A percentile compares a stretch with the other conserved stretches of the same genome.
Conservation (phyloP, 2,329 filamentous ascomycete genomes). For the Grosmannia clavigera region DNA sequence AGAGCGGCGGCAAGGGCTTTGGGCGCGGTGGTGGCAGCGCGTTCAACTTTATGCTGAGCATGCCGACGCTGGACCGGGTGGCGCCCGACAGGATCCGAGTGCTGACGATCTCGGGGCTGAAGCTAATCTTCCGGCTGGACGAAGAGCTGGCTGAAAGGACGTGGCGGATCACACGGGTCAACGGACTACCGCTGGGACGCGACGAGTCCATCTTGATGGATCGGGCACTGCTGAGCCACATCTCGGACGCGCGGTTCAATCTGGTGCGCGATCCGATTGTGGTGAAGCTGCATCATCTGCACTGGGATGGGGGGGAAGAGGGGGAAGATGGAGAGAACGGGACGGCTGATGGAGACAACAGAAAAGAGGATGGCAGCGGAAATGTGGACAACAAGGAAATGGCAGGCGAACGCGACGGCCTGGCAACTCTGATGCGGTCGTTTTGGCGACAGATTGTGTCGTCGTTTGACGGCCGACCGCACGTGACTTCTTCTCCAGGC, state of each 20-base stretch:
- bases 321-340: slow-evolving; percentile 8
- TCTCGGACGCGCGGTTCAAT: slow-evolving; percentile 75
- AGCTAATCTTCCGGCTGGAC: slow-evolving; percentile 57
- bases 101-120: slow-evolving; percentile 43
- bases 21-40: slow-evolving; percentile 17
- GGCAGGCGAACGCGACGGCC: background rate
- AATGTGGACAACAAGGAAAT: background rate
- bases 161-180: slow-evolving; percentile 70
- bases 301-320: slow-evolving; percentile 52
- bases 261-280: slow-evolving; percentile 54
- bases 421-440: slow-evolving; percentile 33
- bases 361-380: slow-evolving; percentile 7
- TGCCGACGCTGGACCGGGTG: slow-evolving; percentile 35
- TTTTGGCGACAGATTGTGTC: slow-evolving; percentile 30
- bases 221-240: slow-evolving; percentile 60
- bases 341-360: slow-evolving; percentile 9
- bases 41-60: slow-evolving; percentile 33
- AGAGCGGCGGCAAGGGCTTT: slow-evolving; percentile 7
- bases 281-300: slow-evolving; percentile 23
- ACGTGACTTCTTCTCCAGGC: slow-evolving; percentile 8
- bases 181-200: slow-evolving; percentile 67
- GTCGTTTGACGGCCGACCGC: slow-evolving; percentile 21
- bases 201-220: slow-evolving; percentile 80
- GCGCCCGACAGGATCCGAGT: slow-evolving; percentile 33
- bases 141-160: slow-evolving; percentile 30